These are phyloP conservation scores for Pseudoturritis turrita DNA, from an alignment of 345 rosid genomes.

Conservation along the genomic window DNA sequence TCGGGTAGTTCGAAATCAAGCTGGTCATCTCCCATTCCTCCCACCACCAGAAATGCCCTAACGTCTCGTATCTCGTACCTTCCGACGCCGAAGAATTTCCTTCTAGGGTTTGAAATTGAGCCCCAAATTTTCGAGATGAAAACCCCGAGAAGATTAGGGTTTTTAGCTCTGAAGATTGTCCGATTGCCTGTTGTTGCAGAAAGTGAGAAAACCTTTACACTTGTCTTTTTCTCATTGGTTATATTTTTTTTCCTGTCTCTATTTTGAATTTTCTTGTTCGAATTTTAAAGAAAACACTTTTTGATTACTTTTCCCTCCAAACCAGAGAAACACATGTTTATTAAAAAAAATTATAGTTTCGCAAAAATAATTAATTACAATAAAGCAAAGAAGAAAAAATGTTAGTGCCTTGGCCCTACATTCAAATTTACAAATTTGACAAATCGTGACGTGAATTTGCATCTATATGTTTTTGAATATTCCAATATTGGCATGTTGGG, in stretches of 20 bases:
- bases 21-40: constrained; percentile 35
- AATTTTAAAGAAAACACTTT: constrained; percentile 6
- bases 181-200: constrained; percentile 18
- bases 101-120: not conserved
- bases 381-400: not conserved
- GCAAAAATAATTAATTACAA: not conserved
- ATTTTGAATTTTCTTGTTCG: constrained; percentile 3
- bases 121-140: constrained; percentile 1
- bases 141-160: constrained; percentile 25
- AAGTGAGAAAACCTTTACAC: not conserved
- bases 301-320: constrained; percentile 33
- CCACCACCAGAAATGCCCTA: constrained; percentile 21
- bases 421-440: not conserved
- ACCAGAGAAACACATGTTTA: constrained; percentile 20
- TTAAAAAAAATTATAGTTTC: no score
- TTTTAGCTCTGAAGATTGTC: constrained; percentile 10
- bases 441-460: constrained; percentile 2
- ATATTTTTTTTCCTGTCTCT: not conserved
- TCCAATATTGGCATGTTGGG: constrained; percentile 3
- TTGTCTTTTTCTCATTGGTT: not conserved
- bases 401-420: constrained; percentile 25
- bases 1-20: constrained; percentile 66
- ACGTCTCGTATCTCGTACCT: not conserved
- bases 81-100: not conserved
- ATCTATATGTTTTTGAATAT: constrained; percentile 2